Percentiles rank a stretch among this genome's conserved stretches.
phyloP scores from a whole-genome alignment of 208 protist species.

The Leishmania tarentolae region DNA sequence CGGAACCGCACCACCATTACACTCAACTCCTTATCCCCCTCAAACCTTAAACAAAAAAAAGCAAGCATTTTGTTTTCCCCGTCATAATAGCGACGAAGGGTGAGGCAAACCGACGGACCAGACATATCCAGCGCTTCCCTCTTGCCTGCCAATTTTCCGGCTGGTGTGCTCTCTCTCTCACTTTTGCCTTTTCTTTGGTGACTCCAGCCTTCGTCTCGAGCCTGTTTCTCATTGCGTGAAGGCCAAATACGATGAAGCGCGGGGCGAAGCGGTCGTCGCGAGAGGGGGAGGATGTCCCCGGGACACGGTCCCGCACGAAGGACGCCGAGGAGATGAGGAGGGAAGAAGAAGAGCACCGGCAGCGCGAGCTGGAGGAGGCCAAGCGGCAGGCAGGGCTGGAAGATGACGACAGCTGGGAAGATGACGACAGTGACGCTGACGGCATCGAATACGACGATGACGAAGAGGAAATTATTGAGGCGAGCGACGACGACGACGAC shows the following conservation, averaged over 20 bases:
- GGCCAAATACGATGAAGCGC: slow-evolving; percentile 13
- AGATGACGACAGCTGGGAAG: slow-evolving; percentile 40
- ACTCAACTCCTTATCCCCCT: background rate
- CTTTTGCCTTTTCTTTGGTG: background rate
- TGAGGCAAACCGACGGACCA: background rate
- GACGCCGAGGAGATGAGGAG: slow-evolving; percentile 43
- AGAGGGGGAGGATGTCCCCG: slow-evolving; percentile 37
- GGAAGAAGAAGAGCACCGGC: slow-evolving; percentile 43
- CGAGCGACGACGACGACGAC: slow-evolving; percentile 58
- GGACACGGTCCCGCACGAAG: slow-evolving; percentile 36
- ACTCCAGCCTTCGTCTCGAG: background rate
- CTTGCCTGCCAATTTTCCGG: background rate
- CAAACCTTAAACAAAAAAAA: background rate
- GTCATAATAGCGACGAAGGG: background rate
- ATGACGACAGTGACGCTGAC: slow-evolving; percentile 37
- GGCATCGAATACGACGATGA: slow-evolving; percentile 43
- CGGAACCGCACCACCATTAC: background rate
- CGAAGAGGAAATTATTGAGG: slow-evolving; percentile 64
- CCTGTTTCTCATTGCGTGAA: background rate
- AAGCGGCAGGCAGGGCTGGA: slow-evolving; percentile 16
- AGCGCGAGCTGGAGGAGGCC: slow-evolving; percentile 22
- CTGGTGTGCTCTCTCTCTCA: background rate
- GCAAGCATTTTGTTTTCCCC: background rate
- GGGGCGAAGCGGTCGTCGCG: slow-evolving; percentile 48
- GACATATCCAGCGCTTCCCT: background rate